A percentile compares a stretch with the other conserved stretches of the same genome.
phyloP scores from a whole-genome alignment of 306 rosid species.

The Vachellia pachyceras region DNA sequence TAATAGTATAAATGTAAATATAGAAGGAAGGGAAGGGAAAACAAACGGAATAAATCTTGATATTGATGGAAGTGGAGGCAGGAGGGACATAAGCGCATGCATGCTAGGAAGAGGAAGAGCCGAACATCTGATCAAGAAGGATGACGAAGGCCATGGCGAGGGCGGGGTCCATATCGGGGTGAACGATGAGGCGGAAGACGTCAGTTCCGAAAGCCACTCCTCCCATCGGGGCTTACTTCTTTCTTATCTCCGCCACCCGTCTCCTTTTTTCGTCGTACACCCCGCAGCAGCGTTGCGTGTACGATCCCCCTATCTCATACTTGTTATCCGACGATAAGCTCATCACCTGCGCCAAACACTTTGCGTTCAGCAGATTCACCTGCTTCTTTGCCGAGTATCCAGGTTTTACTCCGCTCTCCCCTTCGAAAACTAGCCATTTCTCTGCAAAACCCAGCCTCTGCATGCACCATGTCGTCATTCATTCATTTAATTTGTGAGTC shows the following conservation, averaged over 20 bases:
- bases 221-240: constrained; percentile 56
- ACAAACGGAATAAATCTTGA: not conserved
- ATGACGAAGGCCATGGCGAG: constrained; percentile 73
- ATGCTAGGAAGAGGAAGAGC: constrained; percentile 45
- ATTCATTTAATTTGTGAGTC: not conserved
- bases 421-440: constrained; percentile 71
- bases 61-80: not conserved
- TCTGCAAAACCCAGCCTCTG: constrained; percentile 71
- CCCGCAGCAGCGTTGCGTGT: constrained; percentile 58
- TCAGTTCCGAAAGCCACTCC: constrained; percentile 69
- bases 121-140: constrained; percentile 70
- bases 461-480: not conserved
- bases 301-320: constrained; percentile 72
- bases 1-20: too few species aligned
- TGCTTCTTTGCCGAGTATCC: constrained; percentile 54
- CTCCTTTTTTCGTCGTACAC: constrained; percentile 57
- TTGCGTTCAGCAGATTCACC: constrained; percentile 49
- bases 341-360: constrained; percentile 56
- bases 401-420: constrained; percentile 54
- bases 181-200: constrained; percentile 67
- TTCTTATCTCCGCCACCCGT: constrained; percentile 72
- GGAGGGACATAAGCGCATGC: not conserved
- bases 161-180: constrained; percentile 61
- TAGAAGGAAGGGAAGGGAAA: not conserved
- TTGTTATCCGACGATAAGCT: not conserved